Evolutionary conservation across 768 basidiomycete genomes (phyloP).

Genomic region (Mycena polygramma): DNA sequence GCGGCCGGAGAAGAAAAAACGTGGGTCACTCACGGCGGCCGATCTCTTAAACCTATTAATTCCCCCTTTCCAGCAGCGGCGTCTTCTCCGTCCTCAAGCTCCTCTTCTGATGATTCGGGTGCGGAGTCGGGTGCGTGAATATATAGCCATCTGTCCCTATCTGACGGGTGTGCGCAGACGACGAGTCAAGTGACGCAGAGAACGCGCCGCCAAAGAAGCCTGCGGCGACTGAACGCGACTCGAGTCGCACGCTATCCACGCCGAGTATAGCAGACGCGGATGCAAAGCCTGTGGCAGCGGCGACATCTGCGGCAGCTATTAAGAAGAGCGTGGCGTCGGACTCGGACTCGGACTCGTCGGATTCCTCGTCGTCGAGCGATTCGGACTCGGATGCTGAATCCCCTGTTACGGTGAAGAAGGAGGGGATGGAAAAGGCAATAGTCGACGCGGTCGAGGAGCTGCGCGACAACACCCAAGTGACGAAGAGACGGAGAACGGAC

Average conservation of each 20-base stretch:
- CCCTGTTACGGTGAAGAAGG: not conserved
- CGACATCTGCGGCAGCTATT: not conserved
- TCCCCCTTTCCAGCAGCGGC: not conserved
- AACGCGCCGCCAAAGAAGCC: constrained; percentile 13
- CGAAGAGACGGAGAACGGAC: constrained; percentile 75
- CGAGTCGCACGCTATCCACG: constrained; percentile 53
- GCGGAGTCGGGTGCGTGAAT: constrained; percentile 4
- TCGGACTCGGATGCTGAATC: constrained; percentile 41
- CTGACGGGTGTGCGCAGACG: constrained; percentile 46
- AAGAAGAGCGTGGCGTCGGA: constrained; percentile 7
- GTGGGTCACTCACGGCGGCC: constrained; percentile 1
- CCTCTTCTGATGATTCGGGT: constrained; percentile 49
- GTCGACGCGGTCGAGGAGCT: constrained; percentile 21
- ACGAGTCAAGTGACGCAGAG: constrained; percentile 53
- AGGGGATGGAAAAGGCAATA: constrained; percentile 20
- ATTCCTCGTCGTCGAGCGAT: constrained; percentile 25
- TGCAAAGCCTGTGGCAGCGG: not conserved
- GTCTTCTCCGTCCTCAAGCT: constrained; percentile 37
- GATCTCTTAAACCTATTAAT: not conserved
- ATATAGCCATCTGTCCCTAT: not conserved
- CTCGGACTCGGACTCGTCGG: constrained; percentile 41
- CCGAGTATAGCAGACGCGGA: constrained; percentile 12
- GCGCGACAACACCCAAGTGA: constrained; percentile 49
- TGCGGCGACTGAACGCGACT: constrained; percentile 45
- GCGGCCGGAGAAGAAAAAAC: constrained; percentile 3